Percentiles rank a stretch among this genome's conserved stretches.
Conservation (phyloP, 2,329 filamentous ascomycete species). For the Fusarium robinianum region DNA sequence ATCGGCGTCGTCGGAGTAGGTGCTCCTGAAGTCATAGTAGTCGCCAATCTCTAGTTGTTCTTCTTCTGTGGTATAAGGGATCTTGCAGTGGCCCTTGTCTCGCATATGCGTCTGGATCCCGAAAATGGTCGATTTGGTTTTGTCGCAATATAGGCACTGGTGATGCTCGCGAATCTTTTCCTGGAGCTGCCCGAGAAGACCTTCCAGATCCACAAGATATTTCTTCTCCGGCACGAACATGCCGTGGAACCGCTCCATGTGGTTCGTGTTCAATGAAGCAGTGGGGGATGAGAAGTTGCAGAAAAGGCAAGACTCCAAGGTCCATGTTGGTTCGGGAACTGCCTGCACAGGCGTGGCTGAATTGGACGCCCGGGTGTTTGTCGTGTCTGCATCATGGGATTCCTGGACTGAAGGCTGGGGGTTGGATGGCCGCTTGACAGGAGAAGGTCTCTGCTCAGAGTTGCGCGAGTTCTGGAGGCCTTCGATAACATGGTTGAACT, state of each 20-base stretch:
- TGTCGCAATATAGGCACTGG: constrained; percentile 88
- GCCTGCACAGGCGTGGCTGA: constrained; percentile 45
- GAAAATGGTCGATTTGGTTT: constrained; percentile 74
- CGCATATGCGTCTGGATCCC: constrained; percentile 96
- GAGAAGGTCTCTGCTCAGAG: constrained; percentile 54
- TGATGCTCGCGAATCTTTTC: constrained; percentile 78
- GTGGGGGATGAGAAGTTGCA: constrained; percentile 85
- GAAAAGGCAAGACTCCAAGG: constrained; percentile 75
- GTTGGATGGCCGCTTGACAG: constrained; percentile 59
- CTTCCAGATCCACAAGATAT: constrained; percentile 81
- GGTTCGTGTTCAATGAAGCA: constrained; percentile 74
- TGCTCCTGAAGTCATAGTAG: constrained; percentile 95
- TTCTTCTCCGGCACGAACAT: constrained; percentile 93
- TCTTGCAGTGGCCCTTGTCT: constrained; percentile 95
- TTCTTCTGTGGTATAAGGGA: constrained; percentile 84
- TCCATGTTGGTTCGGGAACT: constrained; percentile 44
- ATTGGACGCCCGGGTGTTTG: constrained; percentile 50
- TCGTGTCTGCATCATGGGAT: constrained; percentile 50
- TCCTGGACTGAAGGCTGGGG: constrained; percentile 50
- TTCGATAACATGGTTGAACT: constrained; percentile 78
- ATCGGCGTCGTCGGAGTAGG: constrained; percentile 82
- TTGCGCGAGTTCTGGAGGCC: constrained; percentile 76
- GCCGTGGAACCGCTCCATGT: constrained; percentile 93
- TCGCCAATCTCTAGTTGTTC: constrained; percentile 95
- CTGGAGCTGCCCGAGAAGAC: constrained; percentile 77